Evolutionary conservation across 768 basidiomycete genomes (phyloP), one percentile per base, ranked within the genome.

Genomic region (Lyophyllum semitale): DNA sequence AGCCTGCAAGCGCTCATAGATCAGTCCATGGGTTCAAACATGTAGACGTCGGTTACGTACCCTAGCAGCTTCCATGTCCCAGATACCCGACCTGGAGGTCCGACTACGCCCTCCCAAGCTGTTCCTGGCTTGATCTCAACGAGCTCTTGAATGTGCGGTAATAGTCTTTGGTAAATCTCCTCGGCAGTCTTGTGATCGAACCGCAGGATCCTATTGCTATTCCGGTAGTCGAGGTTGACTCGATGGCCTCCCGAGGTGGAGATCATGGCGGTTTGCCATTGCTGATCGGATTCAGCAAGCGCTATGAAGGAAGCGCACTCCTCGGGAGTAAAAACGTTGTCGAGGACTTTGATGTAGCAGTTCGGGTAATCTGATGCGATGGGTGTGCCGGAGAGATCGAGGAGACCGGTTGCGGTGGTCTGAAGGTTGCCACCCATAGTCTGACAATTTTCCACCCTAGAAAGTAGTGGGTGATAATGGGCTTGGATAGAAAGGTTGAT

Each of bases 301-400:
- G 63, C 59, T 17, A 70, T 55, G 9, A 77, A 61, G 15, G 66
- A 51, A 1, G 55, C 56, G 50, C 77, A 77, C 63, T 79, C 77
- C 18, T 68, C 59, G 1, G 65, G 60, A 0, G 70, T 70, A 45
- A 77, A 70, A 4, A 74, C 64, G 51, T 75, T 60, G 64, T 77
- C 76, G 15, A 77, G 48, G 33, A 77, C 54, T 32, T 66, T 64
- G 17, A 75, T 73, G 51, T 71, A 77, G 45, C 67, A 67, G 26
- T 64, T n/a, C n/a, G 62, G 55, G 58, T 74, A 77, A 27, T 64
- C 53, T 3, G 49, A 55, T 43, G 62, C 60, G 15, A 76, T 53
- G 1, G 63, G 32, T 1, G 75, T 73, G 12, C 63, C 25, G 7
- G 71, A 59, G 49, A 75, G 71, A 58, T 74, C 68, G 20, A 35